Percentiles rank a stretch among this genome's conserved stretches.
Evolutionary conservation across 2,329 filamentous ascomycete genomes (phyloP).

Genomic region (Fusarium compactum): DNA sequence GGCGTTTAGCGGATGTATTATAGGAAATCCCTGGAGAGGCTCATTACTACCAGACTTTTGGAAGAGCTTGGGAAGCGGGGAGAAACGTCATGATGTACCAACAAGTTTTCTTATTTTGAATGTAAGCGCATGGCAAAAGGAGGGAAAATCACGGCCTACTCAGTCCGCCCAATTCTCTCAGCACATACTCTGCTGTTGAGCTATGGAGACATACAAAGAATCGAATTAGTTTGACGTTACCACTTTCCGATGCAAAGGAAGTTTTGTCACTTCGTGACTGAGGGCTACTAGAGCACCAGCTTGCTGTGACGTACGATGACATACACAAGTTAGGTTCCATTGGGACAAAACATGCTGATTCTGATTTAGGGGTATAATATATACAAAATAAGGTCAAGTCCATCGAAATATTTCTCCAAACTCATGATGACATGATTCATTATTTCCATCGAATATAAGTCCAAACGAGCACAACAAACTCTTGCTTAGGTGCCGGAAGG

Average conservation of each 20-base stretch:
- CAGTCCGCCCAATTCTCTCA: slow-evolving; percentile 8
- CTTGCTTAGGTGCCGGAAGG: too few relatives aligned
- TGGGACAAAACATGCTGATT: not conserved
- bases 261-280: not conserved
- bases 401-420: not conserved
- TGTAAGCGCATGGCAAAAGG: slow-evolving; percentile 33
- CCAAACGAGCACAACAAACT: not conserved
- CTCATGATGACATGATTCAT: slow-evolving; percentile 17
- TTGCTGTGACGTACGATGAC: not conserved
- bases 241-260: not conserved
- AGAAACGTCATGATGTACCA: slow-evolving; percentile 42
- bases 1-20: slow-evolving; percentile 50
- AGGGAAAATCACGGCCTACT: slow-evolving; percentile 23
- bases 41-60: slow-evolving; percentile 28
- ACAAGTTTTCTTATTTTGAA: slow-evolving; percentile 30
- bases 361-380: slow-evolving; percentile 26
- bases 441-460: slow-evolving; percentile 6
- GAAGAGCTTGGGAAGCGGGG: slow-evolving; percentile 11
- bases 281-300: not conserved
- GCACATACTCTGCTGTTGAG: slow-evolving; percentile 16
- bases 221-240: slow-evolving; percentile 22
- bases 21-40: slow-evolving; percentile 39
- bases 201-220: slow-evolving; percentile 24
- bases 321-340: not conserved
- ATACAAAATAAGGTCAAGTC: slow-evolving; percentile 8